Base-by-base conservation (phyloP, 2,329 filamentous ascomycete species). In the Huntiella omanensis region DNA sequence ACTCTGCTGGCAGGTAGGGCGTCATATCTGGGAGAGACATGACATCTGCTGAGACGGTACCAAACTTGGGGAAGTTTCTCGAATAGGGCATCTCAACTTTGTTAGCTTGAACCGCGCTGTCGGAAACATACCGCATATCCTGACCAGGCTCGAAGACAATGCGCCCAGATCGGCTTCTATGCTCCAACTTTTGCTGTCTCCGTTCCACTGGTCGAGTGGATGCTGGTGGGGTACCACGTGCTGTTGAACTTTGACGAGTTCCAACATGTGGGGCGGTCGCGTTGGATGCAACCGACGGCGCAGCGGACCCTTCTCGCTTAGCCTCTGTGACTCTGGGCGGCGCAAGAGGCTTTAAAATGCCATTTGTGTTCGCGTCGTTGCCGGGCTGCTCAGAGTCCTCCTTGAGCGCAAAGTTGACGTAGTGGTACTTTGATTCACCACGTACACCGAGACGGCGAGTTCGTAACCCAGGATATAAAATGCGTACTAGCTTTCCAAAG, bases 381-480 rank as follows among this genome's bases (percentile, higher is more conserved):
- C 39, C 48, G 36, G 37, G 38, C 13, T 45, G 15, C 10, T 49
- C 48, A 35, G 48, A 43, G 17, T 78, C 75, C 43, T 78, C 75
- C 37, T 66, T 62, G 43, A 80, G 61, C 10, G 65, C 66, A 55
- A 80, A 80, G 56, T 78, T 77, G 40, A 80, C 75, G 56, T 98
- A 98, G 62, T 98, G 91, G 60, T 98, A 98, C 60, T 98, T 98
- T 11, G 91, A 98, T 64, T 96, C 88, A 52, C 91, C 91, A 45
- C 91, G 77, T 40, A 96, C 87, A 52, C 91, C 91, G 10, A 98
- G 69, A 52, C 91, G 75, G 49, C 91, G 74, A 32, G 91, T 98
- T 62, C 93, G 88, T 16, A 98, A 79, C 37, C 87, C 88, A 0
- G 91, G 88, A 55, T 96, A 98, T 44, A 98, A 81, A 35, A 98